These are phyloP conservation scores for Hevea brasiliensis DNA, from an alignment of 345 rosid genomes.

Conservation along the genomic window DNA sequence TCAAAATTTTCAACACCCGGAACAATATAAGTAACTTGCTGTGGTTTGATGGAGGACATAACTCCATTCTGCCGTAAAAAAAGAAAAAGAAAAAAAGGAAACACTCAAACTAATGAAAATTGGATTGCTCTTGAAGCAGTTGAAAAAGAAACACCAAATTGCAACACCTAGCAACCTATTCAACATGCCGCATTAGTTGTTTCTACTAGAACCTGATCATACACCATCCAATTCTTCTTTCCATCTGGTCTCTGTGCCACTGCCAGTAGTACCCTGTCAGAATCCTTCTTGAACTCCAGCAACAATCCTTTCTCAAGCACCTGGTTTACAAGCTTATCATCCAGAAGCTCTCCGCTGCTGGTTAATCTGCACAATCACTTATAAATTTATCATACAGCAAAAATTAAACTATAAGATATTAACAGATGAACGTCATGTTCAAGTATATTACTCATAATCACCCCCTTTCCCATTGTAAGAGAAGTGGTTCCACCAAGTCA, in stretches of 20 bases:
- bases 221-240: constrained; percentile 98
- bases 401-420: background rate
- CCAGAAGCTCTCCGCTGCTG: constrained; percentile 64
- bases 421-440: background rate
- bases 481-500: background rate
- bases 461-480: background rate
- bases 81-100: constrained; percentile 2
- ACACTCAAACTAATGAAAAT: background rate
- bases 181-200: constrained; percentile 46
- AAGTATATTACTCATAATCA: background rate
- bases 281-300: constrained; percentile 86
- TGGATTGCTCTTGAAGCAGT: background rate
- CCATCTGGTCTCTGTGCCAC: constrained; percentile 89
- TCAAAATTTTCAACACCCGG: constrained; percentile 82
- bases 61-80: constrained; percentile 64
- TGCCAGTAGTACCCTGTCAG: constrained; percentile 72
- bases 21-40: constrained; percentile 78
- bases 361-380: constrained; percentile 52
- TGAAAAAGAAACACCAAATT: constrained; percentile 10
- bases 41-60: constrained; percentile 74
- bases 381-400: background rate
- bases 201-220: constrained; percentile 81
- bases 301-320: constrained; percentile 63
- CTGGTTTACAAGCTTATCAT: constrained; percentile 61
- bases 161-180: constrained; percentile 56